Conservation (phyloP, 1,284 basidiomycete genomes). For the Sanguinoderma infundibulare region DNA sequence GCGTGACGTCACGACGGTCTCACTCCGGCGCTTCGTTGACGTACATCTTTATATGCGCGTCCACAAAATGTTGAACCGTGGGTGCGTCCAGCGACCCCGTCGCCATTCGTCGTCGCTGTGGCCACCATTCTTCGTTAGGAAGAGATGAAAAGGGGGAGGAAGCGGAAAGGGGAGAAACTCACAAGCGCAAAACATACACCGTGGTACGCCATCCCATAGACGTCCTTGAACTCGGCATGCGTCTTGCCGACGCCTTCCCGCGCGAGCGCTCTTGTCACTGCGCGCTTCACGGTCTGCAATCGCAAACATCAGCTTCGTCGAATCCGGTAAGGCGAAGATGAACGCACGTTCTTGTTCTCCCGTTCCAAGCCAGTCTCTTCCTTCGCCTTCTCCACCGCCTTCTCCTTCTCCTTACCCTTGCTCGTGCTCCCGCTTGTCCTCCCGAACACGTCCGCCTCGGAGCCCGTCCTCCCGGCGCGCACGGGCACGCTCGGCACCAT, state of each 20-base stretch:
- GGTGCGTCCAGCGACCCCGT: constrained; percentile 66
- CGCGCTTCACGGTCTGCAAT: constrained; percentile 49
- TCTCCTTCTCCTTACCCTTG: constrained; percentile 39
- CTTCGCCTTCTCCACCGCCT: too few species aligned
- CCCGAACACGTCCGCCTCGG: constrained; percentile 54
- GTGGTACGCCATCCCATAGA: constrained; percentile 37
- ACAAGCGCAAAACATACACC: constrained; percentile 41
- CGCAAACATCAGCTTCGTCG: neutral
- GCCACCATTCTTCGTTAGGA: too few species aligned
- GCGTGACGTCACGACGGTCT: too few species aligned
- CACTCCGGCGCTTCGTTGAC: constrained; percentile 16
- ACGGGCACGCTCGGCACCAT: constrained; percentile 41
- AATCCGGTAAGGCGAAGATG: neutral
- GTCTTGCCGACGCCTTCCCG: constrained; percentile 53
- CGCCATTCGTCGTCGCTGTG: constrained; percentile 63
- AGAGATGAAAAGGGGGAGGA: neutral
- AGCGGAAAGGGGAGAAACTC: constrained; percentile 3
- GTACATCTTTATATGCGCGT: constrained; percentile 29
- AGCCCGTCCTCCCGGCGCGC: constrained; percentile 25
- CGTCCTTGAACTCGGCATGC: constrained; percentile 57
- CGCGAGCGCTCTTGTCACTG: constrained; percentile 42
- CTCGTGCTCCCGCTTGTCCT: constrained; percentile 15
- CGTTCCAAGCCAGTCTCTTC: neutral
- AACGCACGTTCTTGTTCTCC: constrained; percentile 45
- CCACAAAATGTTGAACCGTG: constrained; percentile 53